phyloP scores from a whole-genome alignment of 164 flowering plant species.

The Stephania yunnanensis region DNA sequence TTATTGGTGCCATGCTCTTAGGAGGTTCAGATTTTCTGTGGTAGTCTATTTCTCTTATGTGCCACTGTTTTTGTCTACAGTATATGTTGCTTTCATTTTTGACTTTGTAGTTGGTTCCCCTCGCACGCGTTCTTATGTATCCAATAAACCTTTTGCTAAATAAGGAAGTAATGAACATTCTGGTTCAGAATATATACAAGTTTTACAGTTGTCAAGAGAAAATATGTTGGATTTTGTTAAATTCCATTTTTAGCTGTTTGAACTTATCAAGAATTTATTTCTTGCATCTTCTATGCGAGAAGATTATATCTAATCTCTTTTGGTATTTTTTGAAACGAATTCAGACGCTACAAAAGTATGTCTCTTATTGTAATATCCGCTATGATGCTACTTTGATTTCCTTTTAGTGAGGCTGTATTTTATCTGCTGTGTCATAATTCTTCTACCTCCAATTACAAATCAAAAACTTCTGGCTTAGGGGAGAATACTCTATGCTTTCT shows the following conservation, averaged over 20 bases:
- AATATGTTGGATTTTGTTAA: not conserved
- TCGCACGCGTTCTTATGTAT: not conserved
- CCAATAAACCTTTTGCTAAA: not conserved
- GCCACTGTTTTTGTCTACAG: not conserved
- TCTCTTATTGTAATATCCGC: too few relatives aligned
- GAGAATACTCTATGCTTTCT: too few relatives aligned
- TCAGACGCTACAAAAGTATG: too few relatives aligned
- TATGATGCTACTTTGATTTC: too few relatives aligned
- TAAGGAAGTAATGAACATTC: not conserved
- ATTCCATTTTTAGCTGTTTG: not conserved
- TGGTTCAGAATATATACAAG: not conserved
- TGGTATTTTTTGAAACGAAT: not conserved
- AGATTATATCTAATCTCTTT: not conserved
- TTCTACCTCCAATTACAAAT: too few relatives aligned
- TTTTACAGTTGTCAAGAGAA: not conserved
- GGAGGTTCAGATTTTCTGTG: not conserved
- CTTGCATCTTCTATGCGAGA: not conserved
- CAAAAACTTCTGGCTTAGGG: too few relatives aligned
- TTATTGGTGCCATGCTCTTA: not conserved
- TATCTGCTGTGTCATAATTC: too few relatives aligned
- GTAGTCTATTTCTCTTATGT: not conserved
- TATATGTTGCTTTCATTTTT: not conserved
- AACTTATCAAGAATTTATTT: not conserved
- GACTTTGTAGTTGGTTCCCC: not conserved
- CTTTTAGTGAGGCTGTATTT: too few relatives aligned